Evolutionary conservation across 345 rosid genomes (phyloP).

Genomic region (Eucalyptus curtisii): DNA sequence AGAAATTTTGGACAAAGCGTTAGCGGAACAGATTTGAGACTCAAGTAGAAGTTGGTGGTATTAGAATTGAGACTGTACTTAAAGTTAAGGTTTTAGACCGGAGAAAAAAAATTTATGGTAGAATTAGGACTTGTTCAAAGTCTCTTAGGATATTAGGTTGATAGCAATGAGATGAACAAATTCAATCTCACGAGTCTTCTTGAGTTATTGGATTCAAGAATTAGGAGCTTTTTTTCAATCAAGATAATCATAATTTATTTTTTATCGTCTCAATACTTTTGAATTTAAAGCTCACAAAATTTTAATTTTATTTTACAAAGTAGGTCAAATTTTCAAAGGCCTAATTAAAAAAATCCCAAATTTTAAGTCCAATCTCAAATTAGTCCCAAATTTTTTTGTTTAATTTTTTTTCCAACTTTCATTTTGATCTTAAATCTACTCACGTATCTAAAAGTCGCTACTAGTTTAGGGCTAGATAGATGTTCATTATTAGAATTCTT

Average conservation of each 20-base stretch:
- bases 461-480: not conserved
- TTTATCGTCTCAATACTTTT: not conserved
- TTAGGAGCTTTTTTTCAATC: not conserved
- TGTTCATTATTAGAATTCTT: not conserved
- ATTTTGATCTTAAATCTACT: not conserved
- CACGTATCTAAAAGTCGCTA: not conserved
- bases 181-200: not conserved
- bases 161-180: not conserved
- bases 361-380: not conserved
- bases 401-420: not conserved
- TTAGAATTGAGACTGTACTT: not conserved
- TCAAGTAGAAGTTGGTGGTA: not conserved
- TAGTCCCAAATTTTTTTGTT: not conserved
- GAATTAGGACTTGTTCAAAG: not conserved
- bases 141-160: not conserved
- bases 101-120: no score
- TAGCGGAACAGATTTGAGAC: accelerated
- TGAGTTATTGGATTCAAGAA: not conserved
- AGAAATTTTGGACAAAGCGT: accelerated
- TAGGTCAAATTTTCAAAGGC: not conserved
- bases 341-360: not conserved
- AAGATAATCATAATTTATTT: not conserved
- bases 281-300: not conserved
- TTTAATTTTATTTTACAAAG: not conserved
- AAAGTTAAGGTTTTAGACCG: not conserved